These are phyloP conservation scores for Chenopodium formosanum DNA, from an alignment of 148 eudicot species.

Conservation along the genomic window DNA sequence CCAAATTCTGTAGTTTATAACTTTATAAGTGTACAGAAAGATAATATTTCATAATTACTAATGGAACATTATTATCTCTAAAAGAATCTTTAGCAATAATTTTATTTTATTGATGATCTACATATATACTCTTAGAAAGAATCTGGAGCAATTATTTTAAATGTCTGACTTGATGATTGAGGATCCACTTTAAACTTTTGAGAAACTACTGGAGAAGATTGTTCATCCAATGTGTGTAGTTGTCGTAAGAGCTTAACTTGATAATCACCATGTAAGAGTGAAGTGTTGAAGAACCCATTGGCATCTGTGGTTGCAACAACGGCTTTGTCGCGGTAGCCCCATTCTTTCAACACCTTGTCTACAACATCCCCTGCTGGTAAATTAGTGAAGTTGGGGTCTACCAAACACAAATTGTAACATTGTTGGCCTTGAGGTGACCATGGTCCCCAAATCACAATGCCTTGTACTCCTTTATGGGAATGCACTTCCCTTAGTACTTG, in stretches of 20 bases:
- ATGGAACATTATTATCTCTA: not conserved
- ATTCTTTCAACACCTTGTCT: conserved; percentile 42
- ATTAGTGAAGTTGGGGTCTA: conserved; percentile 56
- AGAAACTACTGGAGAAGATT: not conserved
- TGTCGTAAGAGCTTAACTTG: conserved; percentile 26
- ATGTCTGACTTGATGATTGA: conserved; percentile 5
- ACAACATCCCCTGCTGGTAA: conserved; percentile 49
- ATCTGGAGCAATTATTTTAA: conserved; percentile 11
- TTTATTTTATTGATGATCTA: not conserved
- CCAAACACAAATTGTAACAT: conserved; percentile 56
- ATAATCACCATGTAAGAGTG: conserved; percentile 54
- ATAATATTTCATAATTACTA: no score
- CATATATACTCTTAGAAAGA: not conserved
- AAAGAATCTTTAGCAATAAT: not conserved
- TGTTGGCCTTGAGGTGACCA: conserved; percentile 38
- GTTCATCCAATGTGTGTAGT: not conserved
- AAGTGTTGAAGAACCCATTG: conserved; percentile 33
- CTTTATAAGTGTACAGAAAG: no score
- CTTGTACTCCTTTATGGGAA: conserved; percentile 43
- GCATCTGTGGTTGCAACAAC: conserved; percentile 34
- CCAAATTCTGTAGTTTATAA: no score
- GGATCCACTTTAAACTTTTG: conserved; percentile 19
- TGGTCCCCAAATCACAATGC: conserved; percentile 62
- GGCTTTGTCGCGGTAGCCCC: conserved; percentile 11
- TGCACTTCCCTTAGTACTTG: conserved; percentile 47